phyloP scores from a whole-genome alignment of 306 rosid genomes.

The Ammopiptanthus mongolicus region DNA sequence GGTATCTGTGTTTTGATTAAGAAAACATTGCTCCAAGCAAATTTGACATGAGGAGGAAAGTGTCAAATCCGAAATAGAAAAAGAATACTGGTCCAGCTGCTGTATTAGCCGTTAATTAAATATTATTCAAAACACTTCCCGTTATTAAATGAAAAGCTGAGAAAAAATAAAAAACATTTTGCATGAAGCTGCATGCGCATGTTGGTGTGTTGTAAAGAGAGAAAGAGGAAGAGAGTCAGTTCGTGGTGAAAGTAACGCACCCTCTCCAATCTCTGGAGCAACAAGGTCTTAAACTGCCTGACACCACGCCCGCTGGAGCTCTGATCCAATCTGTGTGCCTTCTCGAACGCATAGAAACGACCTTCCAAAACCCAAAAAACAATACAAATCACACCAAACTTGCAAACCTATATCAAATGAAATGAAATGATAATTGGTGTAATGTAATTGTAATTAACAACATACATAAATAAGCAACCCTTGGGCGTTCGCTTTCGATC shows the following conservation, averaged over 20 bases:
- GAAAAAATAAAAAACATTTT: neutral
- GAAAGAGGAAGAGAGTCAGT: neutral
- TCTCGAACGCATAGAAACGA: slow-evolving; percentile 94
- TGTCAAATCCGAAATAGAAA: too few species aligned
- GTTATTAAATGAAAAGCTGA: neutral
- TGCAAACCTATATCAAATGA: neutral
- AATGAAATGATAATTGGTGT: neutral
- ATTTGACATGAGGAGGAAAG: too few species aligned
- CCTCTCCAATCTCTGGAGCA: slow-evolving; percentile 83
- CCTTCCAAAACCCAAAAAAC: slow-evolving; percentile 36
- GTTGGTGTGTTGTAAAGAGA: neutral
- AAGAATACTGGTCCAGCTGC: too few species aligned
- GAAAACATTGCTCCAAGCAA: too few species aligned
- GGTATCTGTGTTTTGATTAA: too few species aligned
- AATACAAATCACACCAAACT: neutral
- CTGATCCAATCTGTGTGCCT: slow-evolving; percentile 91
- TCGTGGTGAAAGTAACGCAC: slow-evolving; percentile 23
- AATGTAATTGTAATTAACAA: neutral
- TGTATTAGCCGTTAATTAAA: neutral
- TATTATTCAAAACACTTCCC: too few species aligned
- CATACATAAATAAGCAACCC: slow-evolving; percentile 88
- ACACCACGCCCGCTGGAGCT: slow-evolving; percentile 95
- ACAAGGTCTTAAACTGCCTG: slow-evolving; percentile 83
- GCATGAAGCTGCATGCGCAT: neutral
- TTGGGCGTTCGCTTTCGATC: slow-evolving; percentile 79